Evolutionary conservation across 2,329 filamentous ascomycete genomes (phyloP).

Genomic region (Didymella lethalis): DNA sequence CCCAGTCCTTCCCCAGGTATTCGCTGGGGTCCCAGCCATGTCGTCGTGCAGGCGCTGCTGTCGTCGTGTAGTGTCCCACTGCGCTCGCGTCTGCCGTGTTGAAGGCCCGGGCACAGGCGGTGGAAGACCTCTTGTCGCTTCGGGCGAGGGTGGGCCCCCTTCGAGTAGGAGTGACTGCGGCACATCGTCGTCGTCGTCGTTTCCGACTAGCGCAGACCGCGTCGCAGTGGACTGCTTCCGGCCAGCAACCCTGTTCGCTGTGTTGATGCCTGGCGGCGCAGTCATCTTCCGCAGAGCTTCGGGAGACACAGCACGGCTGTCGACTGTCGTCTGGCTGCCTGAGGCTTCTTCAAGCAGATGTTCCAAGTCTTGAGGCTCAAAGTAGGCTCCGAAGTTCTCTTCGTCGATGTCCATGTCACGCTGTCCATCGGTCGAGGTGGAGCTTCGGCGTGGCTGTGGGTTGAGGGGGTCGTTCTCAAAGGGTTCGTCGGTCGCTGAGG

Average conservation of each 20-base stretch:
- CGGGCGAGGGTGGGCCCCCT: conserved; percentile 49
- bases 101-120: conserved; percentile 55
- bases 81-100: conserved; percentile 54
- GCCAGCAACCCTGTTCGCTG: conserved; percentile 42
- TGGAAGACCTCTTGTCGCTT: conserved; percentile 41
- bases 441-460: conserved; percentile 31
- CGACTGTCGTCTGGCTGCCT: conserved; percentile 57
- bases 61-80: conserved; percentile 59
- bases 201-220: conserved; percentile 36
- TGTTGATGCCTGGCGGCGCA: conserved; percentile 38
- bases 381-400: conserved; percentile 59
- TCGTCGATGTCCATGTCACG: conserved; percentile 60
- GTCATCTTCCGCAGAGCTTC: conserved; percentile 38
- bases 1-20: conserved; percentile 34
- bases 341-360: conserved; percentile 62
- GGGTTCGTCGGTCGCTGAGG: conserved; percentile 56
- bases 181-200: conserved; percentile 62
- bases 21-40: conserved; percentile 22
- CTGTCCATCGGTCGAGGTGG: conserved; percentile 50
- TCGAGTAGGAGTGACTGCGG: conserved; percentile 70
- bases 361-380: conserved; percentile 65
- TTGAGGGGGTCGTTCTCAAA: conserved; percentile 54
- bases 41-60: conserved; percentile 56
- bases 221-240: conserved; percentile 48
- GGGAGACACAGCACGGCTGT: conserved; percentile 51